These are phyloP conservation scores for Coemansia guatemalensis DNA, from an alignment of 192 early-diverging fungal species.

Conservation along the genomic window DNA sequence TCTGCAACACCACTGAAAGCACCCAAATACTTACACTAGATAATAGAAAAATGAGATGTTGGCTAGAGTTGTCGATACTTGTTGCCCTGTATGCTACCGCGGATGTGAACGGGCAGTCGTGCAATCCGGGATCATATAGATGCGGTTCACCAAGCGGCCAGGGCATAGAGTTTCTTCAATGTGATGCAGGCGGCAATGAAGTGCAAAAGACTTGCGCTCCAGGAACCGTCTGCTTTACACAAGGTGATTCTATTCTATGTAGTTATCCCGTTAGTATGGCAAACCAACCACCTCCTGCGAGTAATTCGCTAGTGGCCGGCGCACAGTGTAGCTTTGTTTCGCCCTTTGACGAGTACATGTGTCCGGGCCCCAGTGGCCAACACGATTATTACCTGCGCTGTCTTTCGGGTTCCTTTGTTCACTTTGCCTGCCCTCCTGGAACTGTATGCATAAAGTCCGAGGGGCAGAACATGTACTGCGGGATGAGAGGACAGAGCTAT, in stretches of 20 bases:
- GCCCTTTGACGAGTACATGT: constrained; percentile 45
- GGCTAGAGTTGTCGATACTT: constrained; percentile 3
- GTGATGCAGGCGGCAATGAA: constrained; percentile 28
- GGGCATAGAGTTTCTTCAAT: constrained; percentile 34
- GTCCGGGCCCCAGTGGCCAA: constrained; percentile 36
- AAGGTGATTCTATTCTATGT: constrained; percentile 44
- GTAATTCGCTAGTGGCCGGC: constrained; percentile 15
- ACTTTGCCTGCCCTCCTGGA: constrained; percentile 44
- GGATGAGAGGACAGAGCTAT: constrained; percentile 6
- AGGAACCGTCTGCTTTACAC: constrained; percentile 46
- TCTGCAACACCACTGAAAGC: background rate
- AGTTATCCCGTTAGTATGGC: constrained; percentile 29
- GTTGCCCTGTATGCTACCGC: background rate
- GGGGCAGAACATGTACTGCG: constrained; percentile 47
- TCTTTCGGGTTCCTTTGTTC: constrained; percentile 37
- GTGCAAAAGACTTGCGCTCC: constrained; percentile 41
- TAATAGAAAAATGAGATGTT: constrained; percentile 5
- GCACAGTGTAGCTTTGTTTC: constrained; percentile 33
- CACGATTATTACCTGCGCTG: constrained; percentile 44
- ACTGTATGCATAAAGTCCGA: constrained; percentile 40
- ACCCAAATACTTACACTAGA: background rate
- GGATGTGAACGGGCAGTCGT: constrained; percentile 11
- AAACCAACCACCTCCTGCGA: constrained; percentile 24
- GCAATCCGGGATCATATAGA: constrained; percentile 37
- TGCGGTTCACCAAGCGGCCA: constrained; percentile 36